Percentiles rank a stretch among this genome's conserved stretches.
phyloP scores from a whole-genome alignment of 352 stramenopile species.

The Albugo laibachii region DNA sequence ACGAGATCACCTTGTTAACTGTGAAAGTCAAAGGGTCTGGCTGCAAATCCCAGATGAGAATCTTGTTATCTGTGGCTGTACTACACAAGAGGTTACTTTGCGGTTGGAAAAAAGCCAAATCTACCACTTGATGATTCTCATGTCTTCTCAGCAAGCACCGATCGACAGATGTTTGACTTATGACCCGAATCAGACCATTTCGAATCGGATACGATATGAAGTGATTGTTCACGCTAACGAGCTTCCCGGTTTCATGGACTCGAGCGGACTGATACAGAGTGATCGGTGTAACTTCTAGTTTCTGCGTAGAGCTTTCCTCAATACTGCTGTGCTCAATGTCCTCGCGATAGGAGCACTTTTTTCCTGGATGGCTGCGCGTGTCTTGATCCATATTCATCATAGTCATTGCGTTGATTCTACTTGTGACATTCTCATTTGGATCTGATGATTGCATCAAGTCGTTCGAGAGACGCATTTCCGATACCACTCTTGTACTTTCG shows the following conservation, averaged over 20 bases:
- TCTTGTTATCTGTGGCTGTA: constrained; percentile 43
- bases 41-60: constrained; percentile 52
- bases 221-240: constrained; percentile 65
- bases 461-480: too few species aligned
- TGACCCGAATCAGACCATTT: constrained; percentile 67
- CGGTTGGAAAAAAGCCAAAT: constrained; percentile 55
- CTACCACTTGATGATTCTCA: constrained; percentile 42
- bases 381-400: too few species aligned
- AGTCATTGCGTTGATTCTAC: too few species aligned
- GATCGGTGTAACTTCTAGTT: constrained; percentile 69
- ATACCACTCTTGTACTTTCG: too few species aligned
- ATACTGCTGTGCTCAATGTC: too few species aligned
- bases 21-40: constrained; percentile 44
- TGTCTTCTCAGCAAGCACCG: constrained; percentile 54
- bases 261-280: constrained; percentile 67
- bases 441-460: too few species aligned
- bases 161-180: constrained; percentile 59
- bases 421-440: too few species aligned
- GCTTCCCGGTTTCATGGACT: constrained; percentile 38
- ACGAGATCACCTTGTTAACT: constrained; percentile 37
- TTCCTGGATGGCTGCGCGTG: too few species aligned
- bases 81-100: constrained; percentile 51
- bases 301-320: constrained; percentile 16
- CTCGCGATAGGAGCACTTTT: too few species aligned
- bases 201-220: constrained; percentile 78